These are phyloP conservation scores for Mycena latifolia DNA, from an alignment of 768 basidiomycete species.

Conservation along the genomic window DNA sequence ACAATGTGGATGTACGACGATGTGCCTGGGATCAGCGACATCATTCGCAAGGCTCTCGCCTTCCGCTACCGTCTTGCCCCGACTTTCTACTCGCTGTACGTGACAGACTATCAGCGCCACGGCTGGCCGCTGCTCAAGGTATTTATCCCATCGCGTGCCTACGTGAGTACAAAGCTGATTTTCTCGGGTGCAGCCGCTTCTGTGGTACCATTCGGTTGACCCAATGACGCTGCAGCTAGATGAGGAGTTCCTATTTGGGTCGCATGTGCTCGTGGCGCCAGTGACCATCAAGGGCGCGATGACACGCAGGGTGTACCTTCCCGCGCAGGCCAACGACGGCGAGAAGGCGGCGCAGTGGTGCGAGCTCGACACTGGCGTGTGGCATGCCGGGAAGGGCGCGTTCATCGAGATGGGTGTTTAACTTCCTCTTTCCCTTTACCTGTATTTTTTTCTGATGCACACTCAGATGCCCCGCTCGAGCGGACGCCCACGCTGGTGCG, in stretches of 20 bases:
- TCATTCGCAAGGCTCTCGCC: conserved; percentile 25
- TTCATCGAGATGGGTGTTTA: conserved; percentile 32
- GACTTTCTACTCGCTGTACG: conserved; percentile 36
- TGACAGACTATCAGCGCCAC: conserved; percentile 34
- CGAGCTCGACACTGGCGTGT: conserved; percentile 35
- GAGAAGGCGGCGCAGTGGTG: conserved; percentile 32
- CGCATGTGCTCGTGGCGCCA: conserved; percentile 37
- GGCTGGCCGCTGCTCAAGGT: conserved; percentile 37
- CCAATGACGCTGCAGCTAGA: conserved; percentile 33
- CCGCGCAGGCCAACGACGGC: conserved; percentile 31
- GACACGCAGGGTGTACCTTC: conserved; percentile 34
- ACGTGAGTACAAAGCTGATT: background rate
- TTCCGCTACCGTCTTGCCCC: conserved; percentile 37
- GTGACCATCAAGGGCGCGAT: conserved; percentile 35
- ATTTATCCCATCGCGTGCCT: background rate
- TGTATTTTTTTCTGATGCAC: background rate
- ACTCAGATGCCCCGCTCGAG: conserved; percentile 25
- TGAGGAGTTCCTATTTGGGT: conserved; percentile 36
- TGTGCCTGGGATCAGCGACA: conserved; percentile 32
- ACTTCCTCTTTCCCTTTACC: background rate
- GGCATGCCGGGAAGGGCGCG: conserved; percentile 33
- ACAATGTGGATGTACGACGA: conserved; percentile 38
- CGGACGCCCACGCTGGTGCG: conserved; percentile 34
- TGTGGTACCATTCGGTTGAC: conserved; percentile 36
- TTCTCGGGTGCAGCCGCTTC: conserved; percentile 26